Conservation (phyloP, 2,329 filamentous ascomycete species). For the Lachnellula cervina region DNA sequence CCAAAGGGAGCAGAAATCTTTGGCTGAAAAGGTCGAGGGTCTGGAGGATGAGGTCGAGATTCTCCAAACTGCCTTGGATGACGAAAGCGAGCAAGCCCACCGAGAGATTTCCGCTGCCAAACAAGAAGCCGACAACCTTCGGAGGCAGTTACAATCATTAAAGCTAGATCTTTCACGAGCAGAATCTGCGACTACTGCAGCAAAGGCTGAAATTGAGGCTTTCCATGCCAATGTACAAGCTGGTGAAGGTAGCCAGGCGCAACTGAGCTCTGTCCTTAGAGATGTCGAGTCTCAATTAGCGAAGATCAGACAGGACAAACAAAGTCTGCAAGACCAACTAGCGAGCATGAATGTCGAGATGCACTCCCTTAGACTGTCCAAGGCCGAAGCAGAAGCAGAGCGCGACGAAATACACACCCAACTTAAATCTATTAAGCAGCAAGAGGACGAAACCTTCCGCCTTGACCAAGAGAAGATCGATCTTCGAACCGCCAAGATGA, state of each 20-base stretch:
- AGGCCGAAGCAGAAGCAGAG: constrained; percentile 57
- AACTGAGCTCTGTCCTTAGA: constrained; percentile 52
- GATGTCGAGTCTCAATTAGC: constrained; percentile 55
- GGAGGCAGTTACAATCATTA: constrained; percentile 38
- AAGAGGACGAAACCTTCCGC: constrained; percentile 54
- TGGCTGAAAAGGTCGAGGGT: constrained; percentile 60
- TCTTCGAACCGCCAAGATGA: constrained; percentile 61
- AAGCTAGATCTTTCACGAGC: constrained; percentile 31
- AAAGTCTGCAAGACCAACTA: constrained; percentile 59
- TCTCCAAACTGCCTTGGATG: constrained; percentile 51
- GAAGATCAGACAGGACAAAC: constrained; percentile 55
- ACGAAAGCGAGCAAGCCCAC: constrained; percentile 57
- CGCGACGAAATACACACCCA: constrained; percentile 62
- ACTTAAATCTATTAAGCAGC: constrained; percentile 49
- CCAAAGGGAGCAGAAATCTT: constrained; percentile 56
- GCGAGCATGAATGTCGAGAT: constrained; percentile 56
- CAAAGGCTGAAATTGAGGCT: constrained; percentile 28
- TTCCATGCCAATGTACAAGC: constrained; percentile 27
- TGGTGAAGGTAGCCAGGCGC: constrained; percentile 41
- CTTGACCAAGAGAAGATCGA: constrained; percentile 66
- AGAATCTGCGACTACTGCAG: constrained; percentile 25
- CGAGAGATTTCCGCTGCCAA: constrained; percentile 42
- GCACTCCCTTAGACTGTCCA: constrained; percentile 50
- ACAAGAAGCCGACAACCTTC: constrained; percentile 37
- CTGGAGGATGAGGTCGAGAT: constrained; percentile 75